phyloP scores from a whole-genome alignment of 169 alveolate genomes.

The Theileria equi region DNA sequence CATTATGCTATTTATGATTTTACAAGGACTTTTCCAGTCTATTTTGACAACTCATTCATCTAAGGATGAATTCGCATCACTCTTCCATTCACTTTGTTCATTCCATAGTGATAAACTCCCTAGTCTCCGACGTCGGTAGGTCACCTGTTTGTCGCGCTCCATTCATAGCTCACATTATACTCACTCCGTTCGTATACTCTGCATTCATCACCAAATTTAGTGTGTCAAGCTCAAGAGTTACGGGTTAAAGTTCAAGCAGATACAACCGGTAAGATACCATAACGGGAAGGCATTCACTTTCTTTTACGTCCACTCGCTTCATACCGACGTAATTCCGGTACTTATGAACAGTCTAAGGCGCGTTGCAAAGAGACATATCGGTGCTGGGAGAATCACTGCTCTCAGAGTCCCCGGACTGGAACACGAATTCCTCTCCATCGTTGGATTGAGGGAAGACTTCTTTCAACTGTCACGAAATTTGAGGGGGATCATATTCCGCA shows the following conservation, averaged over 20 bases:
- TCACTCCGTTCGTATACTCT: too few relatives aligned
- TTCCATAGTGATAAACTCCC: too few relatives aligned
- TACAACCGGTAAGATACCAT: constrained; percentile 80
- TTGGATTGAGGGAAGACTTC: constrained; percentile 76
- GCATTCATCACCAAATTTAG: too few relatives aligned
- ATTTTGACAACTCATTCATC: too few relatives aligned
- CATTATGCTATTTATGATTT: too few relatives aligned
- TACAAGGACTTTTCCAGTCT: too few relatives aligned
- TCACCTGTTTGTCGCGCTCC: too few relatives aligned
- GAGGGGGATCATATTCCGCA: constrained; percentile 72
- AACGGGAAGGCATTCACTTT: constrained; percentile 78
- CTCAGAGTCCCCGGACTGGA: constrained; percentile 77
- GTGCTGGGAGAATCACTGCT: constrained; percentile 81
- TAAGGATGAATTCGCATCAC: too few relatives aligned
- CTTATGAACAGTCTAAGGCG: constrained; percentile 79
- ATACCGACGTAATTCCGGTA: constrained; percentile 75
- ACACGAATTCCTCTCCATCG: constrained; percentile 73
- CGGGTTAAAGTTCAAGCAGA: constrained; percentile 82
- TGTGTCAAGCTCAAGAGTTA: constrained; percentile 59
- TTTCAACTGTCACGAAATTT: constrained; percentile 73
- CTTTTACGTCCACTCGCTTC: constrained; percentile 80
- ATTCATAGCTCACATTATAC: too few relatives aligned
- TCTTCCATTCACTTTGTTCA: too few relatives aligned
- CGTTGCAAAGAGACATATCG: constrained; percentile 74
- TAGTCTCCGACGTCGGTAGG: too few relatives aligned